Percentiles rank a stretch among this genome's conserved stretches.
These are phyloP conservation scores for Fraxinus greggii DNA, from an alignment of 305 asterid genomes.

Conservation along the genomic window DNA sequence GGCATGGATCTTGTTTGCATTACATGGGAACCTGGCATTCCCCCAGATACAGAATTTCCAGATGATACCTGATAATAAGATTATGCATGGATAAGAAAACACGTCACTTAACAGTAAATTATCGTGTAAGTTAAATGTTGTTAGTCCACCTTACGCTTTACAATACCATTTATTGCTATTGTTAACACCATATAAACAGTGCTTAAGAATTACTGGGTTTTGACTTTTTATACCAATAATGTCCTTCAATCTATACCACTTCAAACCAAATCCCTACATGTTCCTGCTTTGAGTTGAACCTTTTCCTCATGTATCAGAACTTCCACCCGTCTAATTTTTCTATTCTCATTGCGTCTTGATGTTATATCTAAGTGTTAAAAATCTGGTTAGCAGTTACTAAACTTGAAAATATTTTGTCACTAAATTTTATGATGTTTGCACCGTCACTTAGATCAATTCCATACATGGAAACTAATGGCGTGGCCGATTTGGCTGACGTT, in stretches of 20 bases:
- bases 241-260: neutral
- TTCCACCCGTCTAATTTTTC: neutral
- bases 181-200: conserved; percentile 11
- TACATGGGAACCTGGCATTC: conserved; percentile 70
- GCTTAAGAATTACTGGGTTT: neutral
- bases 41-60: conserved; percentile 63
- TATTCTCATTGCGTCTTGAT: neutral
- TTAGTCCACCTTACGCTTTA: neutral
- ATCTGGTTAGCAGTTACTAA: neutral
- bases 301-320: conserved; percentile 3
- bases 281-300: conserved; percentile 1
- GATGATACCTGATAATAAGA: conserved; percentile 57
- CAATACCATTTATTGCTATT: neutral
- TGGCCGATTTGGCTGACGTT: neutral
- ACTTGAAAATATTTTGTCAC: neutral
- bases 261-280: neutral
- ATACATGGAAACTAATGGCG: neutral
- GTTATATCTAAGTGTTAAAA: neutral
- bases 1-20: conserved; percentile 77
- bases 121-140: neutral
- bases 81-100: conserved; percentile 17
- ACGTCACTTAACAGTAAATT: neutral
- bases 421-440: neutral
- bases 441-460: neutral
- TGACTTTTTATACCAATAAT: conserved; percentile 11